phyloP scores from a whole-genome alignment of 2,329 filamentous ascomycete genomes.

The Epichloe uncinata region DNA sequence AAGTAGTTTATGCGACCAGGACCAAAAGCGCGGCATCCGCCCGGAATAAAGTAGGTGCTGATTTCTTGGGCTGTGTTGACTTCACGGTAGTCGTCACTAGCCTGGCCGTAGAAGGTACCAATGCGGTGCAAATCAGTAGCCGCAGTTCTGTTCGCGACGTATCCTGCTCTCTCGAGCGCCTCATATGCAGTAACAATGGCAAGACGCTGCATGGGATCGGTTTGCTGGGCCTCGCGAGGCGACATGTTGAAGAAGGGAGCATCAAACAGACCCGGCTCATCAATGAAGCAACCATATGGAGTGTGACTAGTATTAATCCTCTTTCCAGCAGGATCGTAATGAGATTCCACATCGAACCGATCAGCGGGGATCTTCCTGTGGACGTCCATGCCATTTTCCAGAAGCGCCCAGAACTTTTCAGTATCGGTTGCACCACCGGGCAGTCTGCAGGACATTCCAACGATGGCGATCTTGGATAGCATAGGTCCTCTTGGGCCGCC shows the following conservation, averaged over 20 bases:
- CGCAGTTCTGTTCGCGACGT: neutral
- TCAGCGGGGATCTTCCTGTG: no score
- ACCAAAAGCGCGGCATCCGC: slow-evolving; percentile 72
- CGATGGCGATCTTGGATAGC: slow-evolving; percentile 59
- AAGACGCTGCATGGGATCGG: slow-evolving; percentile 63
- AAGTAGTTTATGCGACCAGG: slow-evolving; percentile 51
- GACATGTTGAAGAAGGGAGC: slow-evolving; percentile 76
- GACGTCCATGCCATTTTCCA: slow-evolving; percentile 10
- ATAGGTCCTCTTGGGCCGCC: neutral
- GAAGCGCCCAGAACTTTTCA: slow-evolving; percentile 11
- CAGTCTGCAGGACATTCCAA: slow-evolving; percentile 43
- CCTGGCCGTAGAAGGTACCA: no score
- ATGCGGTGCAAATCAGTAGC: no score
- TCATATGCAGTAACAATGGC: slow-evolving; percentile 66
- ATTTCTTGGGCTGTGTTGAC: slow-evolving; percentile 79
- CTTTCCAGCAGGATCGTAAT: no score
- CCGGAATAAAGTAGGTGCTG: slow-evolving; percentile 37
- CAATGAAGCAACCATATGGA: slow-evolving; percentile 48
- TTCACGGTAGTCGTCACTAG: slow-evolving; percentile 29
- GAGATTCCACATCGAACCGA: no score
- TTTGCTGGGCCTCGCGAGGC: slow-evolving; percentile 60
- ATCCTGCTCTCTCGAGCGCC: slow-evolving; percentile 54
- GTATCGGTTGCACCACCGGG: slow-evolving; percentile 27
- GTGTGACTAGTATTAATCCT: no score
- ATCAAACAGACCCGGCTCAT: slow-evolving; percentile 62